Evolutionary conservation across 305 asterid species (phyloP), one percentile per base, ranked within the genome.

Genomic region (Ilex paraguariensis): DNA sequence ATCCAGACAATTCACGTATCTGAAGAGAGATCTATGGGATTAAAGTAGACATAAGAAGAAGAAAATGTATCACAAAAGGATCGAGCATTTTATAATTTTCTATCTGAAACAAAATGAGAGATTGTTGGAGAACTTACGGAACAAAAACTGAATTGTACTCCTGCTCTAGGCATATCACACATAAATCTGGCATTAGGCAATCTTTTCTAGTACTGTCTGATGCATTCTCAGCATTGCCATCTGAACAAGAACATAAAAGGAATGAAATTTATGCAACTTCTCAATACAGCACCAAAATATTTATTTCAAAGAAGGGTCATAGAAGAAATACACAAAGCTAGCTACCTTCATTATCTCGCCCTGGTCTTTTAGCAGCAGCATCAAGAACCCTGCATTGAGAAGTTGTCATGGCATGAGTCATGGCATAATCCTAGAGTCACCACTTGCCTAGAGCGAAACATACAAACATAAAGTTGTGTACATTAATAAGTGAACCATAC

Each of bases 151-250:
- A 80, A 65, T 94, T 91, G 81, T 90, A 94, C 55, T 86, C 98
- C 77, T 88, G 93, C 87, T 88, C 99, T 74, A 94, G 76, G 73
- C 98, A 94, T 70, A 94, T 94, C 44, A 94, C 99, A 56, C 99
- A 94, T 62, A 94, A 75, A 77, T 94, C 95, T 31, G 96, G 99
- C 84, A 84, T 67, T 68, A 69, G 16, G 57, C 75, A 71, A 63
- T 88, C 95, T 68, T 77, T 89, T 55, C 58, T 77, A 73, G 65
- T 66, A 69, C 60, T 66, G 60, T 86, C 84, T 50, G 83, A 70
- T 68, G 78, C 84, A 62, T 51, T 86, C 75, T 88, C 99, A 58
- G 82, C 56, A 56, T 71, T 71, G 66, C 64, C 80, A 62, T 83
- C 79, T 64, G 75, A 67, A 77, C 81, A 92, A 87, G 77, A 67